phyloP scores from a whole-genome alignment of 2,329 filamentous ascomycete genomes.

The Trichophyton schoenleinii region DNA sequence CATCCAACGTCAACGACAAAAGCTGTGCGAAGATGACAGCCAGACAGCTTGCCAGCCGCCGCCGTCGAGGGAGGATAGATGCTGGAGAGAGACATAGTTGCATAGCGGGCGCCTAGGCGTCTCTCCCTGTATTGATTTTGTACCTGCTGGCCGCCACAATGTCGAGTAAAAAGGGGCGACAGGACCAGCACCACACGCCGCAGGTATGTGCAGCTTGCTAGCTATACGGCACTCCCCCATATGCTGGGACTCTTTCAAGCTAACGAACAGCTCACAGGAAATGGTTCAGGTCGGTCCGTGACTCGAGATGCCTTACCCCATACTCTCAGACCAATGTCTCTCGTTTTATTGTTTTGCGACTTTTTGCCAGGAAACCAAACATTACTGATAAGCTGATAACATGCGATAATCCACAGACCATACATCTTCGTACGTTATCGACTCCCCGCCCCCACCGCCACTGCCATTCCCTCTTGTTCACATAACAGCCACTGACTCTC shows the following conservation, averaged over 20 bases:
- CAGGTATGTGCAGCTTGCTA: conserved; percentile 8
- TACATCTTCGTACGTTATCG: conserved; percentile 25
- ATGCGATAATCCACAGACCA: conserved; percentile 21
- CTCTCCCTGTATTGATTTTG: not conserved
- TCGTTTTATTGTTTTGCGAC: not conserved
- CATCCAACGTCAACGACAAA: not conserved
- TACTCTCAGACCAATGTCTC: not conserved
- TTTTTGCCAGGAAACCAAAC: not conserved
- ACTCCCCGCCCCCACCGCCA: conserved; percentile 7
- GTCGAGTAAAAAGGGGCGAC: conserved; percentile 30
- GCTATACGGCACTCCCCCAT: no score
- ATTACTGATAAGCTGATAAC: conserved; percentile 5
- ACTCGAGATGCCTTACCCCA: conserved; percentile 14
- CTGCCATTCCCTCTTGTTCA: not conserved
- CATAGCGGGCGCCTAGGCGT: not conserved
- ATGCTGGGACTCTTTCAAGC: not conserved
- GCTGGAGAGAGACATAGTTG: not conserved
- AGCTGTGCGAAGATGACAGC: not conserved
- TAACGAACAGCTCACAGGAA: conserved; percentile 48
- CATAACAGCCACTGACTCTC: conserved; percentile 4
- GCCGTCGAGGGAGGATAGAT: not conserved
- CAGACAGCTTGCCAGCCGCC: not conserved
- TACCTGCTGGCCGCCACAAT: conserved; percentile 16
- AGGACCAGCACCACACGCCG: conserved; percentile 7
- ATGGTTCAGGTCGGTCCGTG: conserved; percentile 99